Conservation (phyloP, 345 rosid species). For the Hypericum androsaemum region DNA sequence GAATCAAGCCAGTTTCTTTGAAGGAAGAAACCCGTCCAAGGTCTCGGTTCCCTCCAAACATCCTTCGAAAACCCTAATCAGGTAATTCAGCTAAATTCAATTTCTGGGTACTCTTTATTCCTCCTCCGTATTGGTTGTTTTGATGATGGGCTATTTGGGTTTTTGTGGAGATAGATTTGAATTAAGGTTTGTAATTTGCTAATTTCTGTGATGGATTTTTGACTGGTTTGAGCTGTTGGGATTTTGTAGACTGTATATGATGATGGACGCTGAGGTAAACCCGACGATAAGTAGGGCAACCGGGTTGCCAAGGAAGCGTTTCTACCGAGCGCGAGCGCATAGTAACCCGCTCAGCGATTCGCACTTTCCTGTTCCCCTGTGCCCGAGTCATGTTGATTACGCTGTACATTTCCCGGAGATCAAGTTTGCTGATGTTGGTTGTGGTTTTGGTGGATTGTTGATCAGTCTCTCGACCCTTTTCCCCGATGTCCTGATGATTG, state of each 20-base stretch:
- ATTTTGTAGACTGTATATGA: background rate
- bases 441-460: conserved; percentile 72
- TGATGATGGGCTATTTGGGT: no score
- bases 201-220: no score
- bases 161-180: no score
- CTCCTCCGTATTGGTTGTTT: no score
- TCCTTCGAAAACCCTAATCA: no score
- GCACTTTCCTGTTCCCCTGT: conserved; percentile 62
- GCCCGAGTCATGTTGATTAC: conserved; percentile 50
- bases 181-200: no score
- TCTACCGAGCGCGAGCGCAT: conserved; percentile 74
- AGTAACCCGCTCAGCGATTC: conserved; percentile 76
- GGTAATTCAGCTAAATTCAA: no score
- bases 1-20: no score
- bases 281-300: conserved; percentile 50
- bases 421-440: conserved; percentile 68
- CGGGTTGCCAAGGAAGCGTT: conserved; percentile 68
- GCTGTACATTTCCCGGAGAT: conserved; percentile 52
- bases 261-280: conserved; percentile 42
- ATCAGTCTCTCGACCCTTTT: conserved; percentile 62
- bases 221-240: no score
- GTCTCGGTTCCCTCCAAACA: no score
- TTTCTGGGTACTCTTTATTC: no score
- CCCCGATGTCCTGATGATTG: conserved; percentile 66
- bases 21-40: no score